Evolutionary conservation across 129 eudicot species (phyloP).

Genomic region (Artemisia tridentata): DNA sequence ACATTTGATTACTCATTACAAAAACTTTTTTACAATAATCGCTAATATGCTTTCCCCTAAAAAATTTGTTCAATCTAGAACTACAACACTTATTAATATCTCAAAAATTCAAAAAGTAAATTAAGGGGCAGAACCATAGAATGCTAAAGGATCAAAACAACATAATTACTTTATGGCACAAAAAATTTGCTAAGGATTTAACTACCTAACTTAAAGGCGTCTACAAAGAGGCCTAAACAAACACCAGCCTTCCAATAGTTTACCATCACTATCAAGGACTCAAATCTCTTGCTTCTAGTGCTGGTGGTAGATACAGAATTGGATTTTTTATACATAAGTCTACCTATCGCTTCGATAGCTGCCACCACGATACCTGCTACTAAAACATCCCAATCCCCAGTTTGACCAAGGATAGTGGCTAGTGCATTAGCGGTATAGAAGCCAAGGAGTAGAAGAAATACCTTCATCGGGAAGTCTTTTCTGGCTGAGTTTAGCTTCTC

Average conservation of each 20-base stretch:
- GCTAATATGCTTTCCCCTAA: neutral
- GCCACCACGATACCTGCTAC: conserved; percentile 97
- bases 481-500: conserved; percentile 79
- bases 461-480: conserved; percentile 88
- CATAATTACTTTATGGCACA: conserved; percentile 16
- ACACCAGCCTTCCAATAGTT: conserved; percentile 99
- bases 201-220: conserved; percentile 96
- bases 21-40: neutral
- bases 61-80: conserved; percentile 9
- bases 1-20: neutral
- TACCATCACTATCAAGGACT: conserved; percentile 65
- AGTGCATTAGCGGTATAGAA: conserved; percentile 95
- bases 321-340: conserved; percentile 66
- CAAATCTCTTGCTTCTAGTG: conserved; percentile 48
- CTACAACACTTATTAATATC: conserved; percentile 5
- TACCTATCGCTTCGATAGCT: conserved; percentile 90
- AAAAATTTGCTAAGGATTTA: conserved; percentile 27
- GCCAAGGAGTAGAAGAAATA: conserved; percentile 88
- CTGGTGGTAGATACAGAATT: conserved; percentile 24
- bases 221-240: conserved; percentile 95
- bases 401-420: conserved; percentile 94
- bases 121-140: neutral
- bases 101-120: neutral
- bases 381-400: conserved; percentile 95
- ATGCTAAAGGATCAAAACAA: neutral